Percentiles rank a stretch among this genome's conserved stretches.
phyloP scores from a whole-genome alignment of 2,329 filamentous ascomycete species.

The Colletotrichum sp. region DNA sequence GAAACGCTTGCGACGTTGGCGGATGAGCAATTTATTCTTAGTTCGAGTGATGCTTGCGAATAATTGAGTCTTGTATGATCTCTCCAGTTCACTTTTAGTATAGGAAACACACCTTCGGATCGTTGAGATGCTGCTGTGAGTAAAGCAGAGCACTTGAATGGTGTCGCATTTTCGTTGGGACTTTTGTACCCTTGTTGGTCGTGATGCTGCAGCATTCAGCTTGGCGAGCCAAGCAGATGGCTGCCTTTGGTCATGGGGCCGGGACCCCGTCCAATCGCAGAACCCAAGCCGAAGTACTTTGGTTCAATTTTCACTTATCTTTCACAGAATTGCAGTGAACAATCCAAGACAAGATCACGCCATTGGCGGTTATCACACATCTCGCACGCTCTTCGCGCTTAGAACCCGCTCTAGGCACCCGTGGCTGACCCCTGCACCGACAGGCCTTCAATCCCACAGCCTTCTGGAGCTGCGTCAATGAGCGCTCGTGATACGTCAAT shows the following conservation, averaged over 20 bases:
- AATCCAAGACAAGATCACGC: background rate
- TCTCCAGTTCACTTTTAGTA: background rate
- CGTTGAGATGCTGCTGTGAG: background rate
- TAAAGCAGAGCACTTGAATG: background rate
- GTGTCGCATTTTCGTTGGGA: background rate
- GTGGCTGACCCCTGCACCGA: background rate
- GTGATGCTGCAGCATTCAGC: background rate
- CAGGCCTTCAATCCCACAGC: background rate
- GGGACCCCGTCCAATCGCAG: background rate
- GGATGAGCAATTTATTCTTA: background rate
- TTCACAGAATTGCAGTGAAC: background rate
- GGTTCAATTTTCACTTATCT: background rate
- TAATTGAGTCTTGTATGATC: background rate
- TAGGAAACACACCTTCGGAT: background rate
- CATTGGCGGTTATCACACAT: background rate
- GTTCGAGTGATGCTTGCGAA: background rate
- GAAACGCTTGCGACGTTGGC: background rate
- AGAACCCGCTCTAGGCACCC: background rate
- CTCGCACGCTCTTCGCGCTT: background rate
- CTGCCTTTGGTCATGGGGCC: background rate
- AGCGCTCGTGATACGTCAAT: background rate
- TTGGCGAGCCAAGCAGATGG: background rate
- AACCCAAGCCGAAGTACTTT: background rate
- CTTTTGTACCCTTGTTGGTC: background rate
- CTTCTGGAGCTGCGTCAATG: background rate